Conservation (phyloP, 2,329 filamentous ascomycete genomes). For the Colletotrichum melonis region DNA sequence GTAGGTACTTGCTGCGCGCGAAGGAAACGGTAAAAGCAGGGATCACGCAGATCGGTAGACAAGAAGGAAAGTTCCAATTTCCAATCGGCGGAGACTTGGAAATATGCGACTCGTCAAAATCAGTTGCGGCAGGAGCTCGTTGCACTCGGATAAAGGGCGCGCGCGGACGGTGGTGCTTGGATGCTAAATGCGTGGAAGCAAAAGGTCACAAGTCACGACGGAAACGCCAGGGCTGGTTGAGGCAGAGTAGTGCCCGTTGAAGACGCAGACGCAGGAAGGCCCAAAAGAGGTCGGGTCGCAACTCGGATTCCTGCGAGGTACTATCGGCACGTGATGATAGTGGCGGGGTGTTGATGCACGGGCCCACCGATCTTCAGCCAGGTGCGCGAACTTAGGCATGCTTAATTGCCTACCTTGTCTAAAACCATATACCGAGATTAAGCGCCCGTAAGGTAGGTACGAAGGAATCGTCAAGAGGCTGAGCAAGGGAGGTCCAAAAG, state of each 20-base stretch:
- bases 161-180: conserved; percentile 22
- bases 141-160: conserved; percentile 15
- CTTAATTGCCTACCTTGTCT: background rate
- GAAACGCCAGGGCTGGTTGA: conserved; percentile 7
- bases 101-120: conserved; percentile 16
- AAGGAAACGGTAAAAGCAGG: conserved; percentile 10
- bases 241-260: background rate
- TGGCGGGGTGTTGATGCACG: background rate
- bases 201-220: conserved; percentile 16
- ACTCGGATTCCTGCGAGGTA: background rate
- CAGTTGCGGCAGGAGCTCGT: conserved; percentile 22
- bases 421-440: background rate
- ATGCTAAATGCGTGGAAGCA: conserved; percentile 15
- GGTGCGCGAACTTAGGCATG: background rate
- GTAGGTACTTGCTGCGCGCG: conserved; percentile 18
- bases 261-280: conserved; percentile 14
- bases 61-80: conserved; percentile 17
- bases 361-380: background rate
- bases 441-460: background rate
- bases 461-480: background rate
- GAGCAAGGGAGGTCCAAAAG: background rate
- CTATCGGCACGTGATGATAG: conserved; percentile 31
- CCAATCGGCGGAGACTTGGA: conserved; percentile 21
- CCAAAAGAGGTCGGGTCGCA: conserved; percentile 30
- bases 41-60: conserved; percentile 24